These are phyloP conservation scores for Ministeria vibrans DNA, from an alignment of 78 protist genomes.

Conservation along the genomic window DNA sequence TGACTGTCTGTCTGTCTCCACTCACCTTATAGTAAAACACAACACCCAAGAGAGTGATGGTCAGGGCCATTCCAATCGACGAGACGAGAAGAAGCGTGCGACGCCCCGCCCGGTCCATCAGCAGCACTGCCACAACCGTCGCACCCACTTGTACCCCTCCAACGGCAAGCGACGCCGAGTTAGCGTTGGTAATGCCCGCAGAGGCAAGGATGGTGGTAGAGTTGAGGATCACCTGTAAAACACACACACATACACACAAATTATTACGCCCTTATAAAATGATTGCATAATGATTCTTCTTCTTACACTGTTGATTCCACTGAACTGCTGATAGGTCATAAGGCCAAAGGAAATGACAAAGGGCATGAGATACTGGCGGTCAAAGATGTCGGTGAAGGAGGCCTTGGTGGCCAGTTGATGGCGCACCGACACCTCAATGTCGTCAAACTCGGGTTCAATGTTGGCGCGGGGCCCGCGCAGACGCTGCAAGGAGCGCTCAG, in stretches of 20 bases:
- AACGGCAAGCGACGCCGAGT: too few relatives aligned
- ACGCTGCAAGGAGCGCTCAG: neutral
- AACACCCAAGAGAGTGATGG: too few relatives aligned
- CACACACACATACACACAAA: too few relatives aligned
- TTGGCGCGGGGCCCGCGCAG: neutral
- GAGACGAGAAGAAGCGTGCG: neutral
- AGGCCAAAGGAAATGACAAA: neutral
- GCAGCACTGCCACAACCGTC: too few relatives aligned
- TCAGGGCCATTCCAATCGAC: neutral
- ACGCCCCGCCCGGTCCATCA: neutral
- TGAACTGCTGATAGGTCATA: slow-evolving; percentile 24
- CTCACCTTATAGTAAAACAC: too few relatives aligned
- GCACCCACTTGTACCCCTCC: too few relatives aligned
- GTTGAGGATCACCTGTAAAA: too few relatives aligned
- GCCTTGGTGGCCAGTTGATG: neutral
- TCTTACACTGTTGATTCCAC: slow-evolving; percentile 37
- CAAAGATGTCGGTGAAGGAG: neutral
- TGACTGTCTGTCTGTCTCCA: too few relatives aligned
- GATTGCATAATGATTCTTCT: too few relatives aligned
- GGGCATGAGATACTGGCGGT: neutral
- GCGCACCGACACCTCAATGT: neutral
- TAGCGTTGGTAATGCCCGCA: too few relatives aligned
- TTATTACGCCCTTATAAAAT: too few relatives aligned
- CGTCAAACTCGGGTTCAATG: neutral
- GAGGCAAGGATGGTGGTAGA: too few relatives aligned